Evolutionary conservation across 805 yeast species (phyloP).

Genomic region (Blastobotrys mokoenaii): DNA sequence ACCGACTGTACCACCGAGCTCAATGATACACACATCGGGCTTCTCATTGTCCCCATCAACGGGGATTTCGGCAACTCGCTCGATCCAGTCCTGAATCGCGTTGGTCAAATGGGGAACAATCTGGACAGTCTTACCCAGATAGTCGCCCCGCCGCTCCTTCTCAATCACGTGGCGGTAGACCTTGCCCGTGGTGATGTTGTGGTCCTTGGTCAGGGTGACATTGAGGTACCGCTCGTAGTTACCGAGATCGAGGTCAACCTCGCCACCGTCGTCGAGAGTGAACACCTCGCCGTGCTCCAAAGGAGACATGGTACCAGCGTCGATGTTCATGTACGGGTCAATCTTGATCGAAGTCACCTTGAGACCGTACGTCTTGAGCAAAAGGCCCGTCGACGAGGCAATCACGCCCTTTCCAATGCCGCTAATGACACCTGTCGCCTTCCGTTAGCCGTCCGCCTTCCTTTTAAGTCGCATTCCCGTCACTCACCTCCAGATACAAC

Average conservation of each 20-base stretch:
- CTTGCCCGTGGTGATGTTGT: constrained; percentile 97
- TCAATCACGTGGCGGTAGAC: constrained; percentile 91
- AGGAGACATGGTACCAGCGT: constrained; percentile 99
- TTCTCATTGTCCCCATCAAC: constrained; percentile 81
- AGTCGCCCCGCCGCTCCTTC: constrained; percentile 92
- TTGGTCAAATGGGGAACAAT: constrained; percentile 97
- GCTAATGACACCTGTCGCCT: constrained; percentile 75
- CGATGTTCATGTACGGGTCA: constrained; percentile 98
- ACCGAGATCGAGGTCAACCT: constrained; percentile 95
- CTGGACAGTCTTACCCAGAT: constrained; percentile 98
- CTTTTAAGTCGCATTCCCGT: background rate
- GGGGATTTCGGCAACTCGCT: constrained; percentile 81
- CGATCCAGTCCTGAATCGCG: constrained; percentile 98
- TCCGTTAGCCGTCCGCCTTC: background rate
- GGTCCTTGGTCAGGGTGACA: constrained; percentile 86
- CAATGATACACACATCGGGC: constrained; percentile 96
- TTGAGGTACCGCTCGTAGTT: constrained; percentile 95
- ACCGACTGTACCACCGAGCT: constrained; percentile 98
- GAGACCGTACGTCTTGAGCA: constrained; percentile 86
- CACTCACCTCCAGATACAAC: constrained; percentile 82
- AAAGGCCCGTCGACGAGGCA: constrained; percentile 94
- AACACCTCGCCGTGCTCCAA: constrained; percentile 98
- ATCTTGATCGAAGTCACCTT: constrained; percentile 96
- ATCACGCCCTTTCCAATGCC: constrained; percentile 98
- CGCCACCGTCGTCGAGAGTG: constrained; percentile 97